Base-by-base conservation (phyloP, 1,284 basidiomycete genomes). In the Gomphus sp. region DNA sequence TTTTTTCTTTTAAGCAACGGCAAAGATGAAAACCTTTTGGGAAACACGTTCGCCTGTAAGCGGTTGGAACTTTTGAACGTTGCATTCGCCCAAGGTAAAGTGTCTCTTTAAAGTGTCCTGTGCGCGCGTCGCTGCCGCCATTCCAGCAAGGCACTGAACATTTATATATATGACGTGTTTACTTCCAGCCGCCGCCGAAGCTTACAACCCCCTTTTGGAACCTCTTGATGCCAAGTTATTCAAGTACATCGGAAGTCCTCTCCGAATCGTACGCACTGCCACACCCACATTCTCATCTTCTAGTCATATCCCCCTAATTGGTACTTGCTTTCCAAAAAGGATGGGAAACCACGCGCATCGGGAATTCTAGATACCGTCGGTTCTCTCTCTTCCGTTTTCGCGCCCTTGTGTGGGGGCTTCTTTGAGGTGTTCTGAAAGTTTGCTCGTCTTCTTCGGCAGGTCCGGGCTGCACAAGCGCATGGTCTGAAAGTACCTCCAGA, bases 361-460 rank as follows among this genome's bases (percentile, higher is more conserved):
- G 90, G 89, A 5, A 77, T 93, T n/a, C 72, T 92, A 63, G 90
- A 92, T 68, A 91, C 89, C 0, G 84, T 86, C 60, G 52, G 78
- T 65, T 39, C 18, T 39, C 36, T 47, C n/a, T n/a, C n/a, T n/a
- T n/a, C n/a, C n/a, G n/a, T n/a, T n/a, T n/a, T n/a, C n/a, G n/a
- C n/a, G n/a, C n/a, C n/a, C n/a, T n/a, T n/a, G n/a, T n/a, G n/a
- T n/a, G n/a, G n/a, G n/a, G n/a, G n/a, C n/a, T n/a, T n/a, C n/a
- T n/a, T n/a, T n/a, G n/a, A n/a, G n/a, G n/a, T n/a, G 25, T 22
- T 31, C 39, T n/a, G 5, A 61, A 28, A 25, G 44, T 18, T 4
- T n/a, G n/a, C n/a, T 16, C 18, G 36, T 43, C 18, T 52, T 50
- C 9, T 39, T 11, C 45, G 25, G 33, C 2, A 88, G 85, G 71